Conservation (phyloP, 192 early-diverging fungal species). For the Rhizophagus sp. region DNA sequence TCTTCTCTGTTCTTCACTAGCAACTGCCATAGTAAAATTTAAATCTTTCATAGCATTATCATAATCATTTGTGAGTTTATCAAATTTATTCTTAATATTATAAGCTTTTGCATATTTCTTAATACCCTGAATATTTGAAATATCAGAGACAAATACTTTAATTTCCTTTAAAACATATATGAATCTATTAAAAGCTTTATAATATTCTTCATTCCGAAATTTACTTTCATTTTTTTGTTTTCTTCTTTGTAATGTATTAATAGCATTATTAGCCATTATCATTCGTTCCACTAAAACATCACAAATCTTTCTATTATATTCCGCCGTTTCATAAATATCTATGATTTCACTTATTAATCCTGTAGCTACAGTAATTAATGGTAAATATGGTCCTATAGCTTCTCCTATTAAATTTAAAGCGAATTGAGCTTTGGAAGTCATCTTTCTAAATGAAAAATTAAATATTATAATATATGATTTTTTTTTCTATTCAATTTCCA, state of each 20-base stretch:
- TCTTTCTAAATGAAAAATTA: no score
- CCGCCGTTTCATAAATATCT: constrained; percentile 7
- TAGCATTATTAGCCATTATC: not conserved
- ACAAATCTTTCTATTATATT: constrained; percentile 28
- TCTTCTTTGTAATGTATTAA: not conserved
- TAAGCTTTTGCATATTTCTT: not conserved
- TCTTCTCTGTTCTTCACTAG: not conserved
- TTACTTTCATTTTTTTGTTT: constrained; percentile 10
- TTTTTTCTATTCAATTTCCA: no score
- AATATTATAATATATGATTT: no score
- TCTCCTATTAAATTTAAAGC: no score
- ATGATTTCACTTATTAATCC: not conserved
- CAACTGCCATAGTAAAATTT: not conserved
- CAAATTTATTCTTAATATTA: not conserved
- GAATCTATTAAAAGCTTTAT: not conserved
- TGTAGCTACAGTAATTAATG: no score
- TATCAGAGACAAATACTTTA: constrained; percentile 20
- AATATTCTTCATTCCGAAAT: not conserved
- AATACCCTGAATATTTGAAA: constrained; percentile 7
- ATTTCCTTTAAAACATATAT: constrained; percentile 11
- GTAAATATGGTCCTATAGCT: no score
- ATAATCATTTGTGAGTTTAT: not conserved
- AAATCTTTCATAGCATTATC: not conserved
- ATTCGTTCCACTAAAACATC: constrained; percentile 9
- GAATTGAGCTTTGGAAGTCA: no score